These are phyloP conservation scores for Pythium dissotocum DNA, from an alignment of 352 stramenopile species.

Conservation along the genomic window DNA sequence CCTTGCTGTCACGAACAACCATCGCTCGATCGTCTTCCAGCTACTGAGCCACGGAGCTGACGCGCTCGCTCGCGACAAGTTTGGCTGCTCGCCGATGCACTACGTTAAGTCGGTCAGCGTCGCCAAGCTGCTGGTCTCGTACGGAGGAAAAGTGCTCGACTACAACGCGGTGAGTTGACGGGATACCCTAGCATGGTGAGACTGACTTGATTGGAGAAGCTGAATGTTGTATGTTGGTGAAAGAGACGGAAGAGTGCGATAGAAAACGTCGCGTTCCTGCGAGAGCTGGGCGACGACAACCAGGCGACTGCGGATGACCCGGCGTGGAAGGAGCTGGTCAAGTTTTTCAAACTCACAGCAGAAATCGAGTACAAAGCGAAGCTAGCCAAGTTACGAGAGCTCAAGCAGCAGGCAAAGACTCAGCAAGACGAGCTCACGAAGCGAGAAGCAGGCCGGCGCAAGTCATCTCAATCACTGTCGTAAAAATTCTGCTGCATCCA, in stretches of 20 bases:
- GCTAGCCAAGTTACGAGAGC: slow-evolving; percentile 39
- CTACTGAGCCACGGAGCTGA: slow-evolving; percentile 70
- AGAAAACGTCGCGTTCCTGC: slow-evolving; percentile 34
- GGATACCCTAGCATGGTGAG: not conserved
- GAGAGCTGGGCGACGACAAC: slow-evolving; percentile 17
- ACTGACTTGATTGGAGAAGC: not conserved
- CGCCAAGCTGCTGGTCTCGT: slow-evolving; percentile 63
- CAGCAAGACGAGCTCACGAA: slow-evolving; percentile 8
- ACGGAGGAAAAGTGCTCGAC: slow-evolving; percentile 56
- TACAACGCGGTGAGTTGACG: slow-evolving; percentile 44
- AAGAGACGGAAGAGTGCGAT: slow-evolving; percentile 63
- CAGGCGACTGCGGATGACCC: slow-evolving; percentile 6
- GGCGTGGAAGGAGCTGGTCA: slow-evolving; percentile 34
- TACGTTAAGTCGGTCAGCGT: slow-evolving; percentile 69
- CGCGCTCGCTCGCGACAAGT: slow-evolving; percentile 51
- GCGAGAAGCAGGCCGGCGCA: not conserved
- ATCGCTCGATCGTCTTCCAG: slow-evolving; percentile 63
- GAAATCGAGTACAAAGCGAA: slow-evolving; percentile 64
- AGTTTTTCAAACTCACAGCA: slow-evolving; percentile 46
- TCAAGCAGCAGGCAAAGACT: slow-evolving; percentile 37
- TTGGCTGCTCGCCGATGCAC: slow-evolving; percentile 65
- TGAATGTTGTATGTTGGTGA: too few species aligned
- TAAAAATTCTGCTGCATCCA: not conserved
- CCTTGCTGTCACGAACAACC: slow-evolving; percentile 57
- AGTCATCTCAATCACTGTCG: not conserved